Evolutionary conservation across 176 grass and related monocot genomes (phyloP).

Genomic region (Zea mays): DNA sequence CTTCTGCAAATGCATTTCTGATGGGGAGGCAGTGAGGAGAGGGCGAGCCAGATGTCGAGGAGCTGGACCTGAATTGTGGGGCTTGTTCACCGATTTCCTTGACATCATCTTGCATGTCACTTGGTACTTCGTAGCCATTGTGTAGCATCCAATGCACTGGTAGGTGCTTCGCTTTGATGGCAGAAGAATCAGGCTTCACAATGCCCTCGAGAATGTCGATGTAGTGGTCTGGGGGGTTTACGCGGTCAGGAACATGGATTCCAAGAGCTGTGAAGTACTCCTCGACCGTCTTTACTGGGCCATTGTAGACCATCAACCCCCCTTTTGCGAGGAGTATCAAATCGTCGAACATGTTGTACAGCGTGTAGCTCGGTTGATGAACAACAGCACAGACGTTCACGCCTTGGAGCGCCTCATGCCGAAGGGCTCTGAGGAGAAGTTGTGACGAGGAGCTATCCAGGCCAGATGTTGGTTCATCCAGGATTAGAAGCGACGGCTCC

Average conservation of each 20-base stretch:
- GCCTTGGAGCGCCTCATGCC: conserved; percentile 81
- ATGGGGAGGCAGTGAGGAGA: conserved; percentile 49
- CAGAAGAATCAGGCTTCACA: conserved; percentile 54
- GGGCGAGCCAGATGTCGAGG: conserved; percentile 32
- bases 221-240: conserved; percentile 78
- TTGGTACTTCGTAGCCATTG: conserved; percentile 68
- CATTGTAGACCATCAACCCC: conserved; percentile 71
- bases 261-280: conserved; percentile 71
- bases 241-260: conserved; percentile 63
- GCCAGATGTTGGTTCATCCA: conserved; percentile 97
- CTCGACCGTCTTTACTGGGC: conserved; percentile 60
- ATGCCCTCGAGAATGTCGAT: conserved; percentile 81
- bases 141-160: conserved; percentile 60
- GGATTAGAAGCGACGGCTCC: conserved; percentile 87
- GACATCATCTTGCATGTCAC: conserved; percentile 68
- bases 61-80: conserved; percentile 6
- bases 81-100: conserved; percentile 45
- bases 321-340: conserved; percentile 83
- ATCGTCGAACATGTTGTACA: conserved; percentile 90
- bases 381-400: conserved; percentile 84
- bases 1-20: conserved; percentile 43
- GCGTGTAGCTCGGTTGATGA: conserved; percentile 85
- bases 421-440: conserved; percentile 73
- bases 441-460: conserved; percentile 88
- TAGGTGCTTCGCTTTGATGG: conserved; percentile 56